Conservation (phyloP, 2,329 filamentous ascomycete species). For the Pseudocercospora musae region DNA sequence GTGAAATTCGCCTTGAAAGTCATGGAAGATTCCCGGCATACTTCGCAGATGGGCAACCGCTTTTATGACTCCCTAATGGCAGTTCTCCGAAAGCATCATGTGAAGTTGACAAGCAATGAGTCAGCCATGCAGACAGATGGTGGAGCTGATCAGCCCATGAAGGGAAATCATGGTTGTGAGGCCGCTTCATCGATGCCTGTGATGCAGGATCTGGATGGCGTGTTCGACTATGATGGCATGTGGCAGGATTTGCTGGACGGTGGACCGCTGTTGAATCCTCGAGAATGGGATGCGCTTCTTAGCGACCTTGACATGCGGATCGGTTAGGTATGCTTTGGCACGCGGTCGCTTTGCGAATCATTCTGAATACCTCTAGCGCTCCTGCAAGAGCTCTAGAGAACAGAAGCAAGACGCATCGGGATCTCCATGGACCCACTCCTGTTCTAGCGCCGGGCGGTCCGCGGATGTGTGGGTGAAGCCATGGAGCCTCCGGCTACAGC, state of each 20-base stretch:
- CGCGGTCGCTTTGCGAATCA: background rate
- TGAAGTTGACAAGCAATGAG: conserved; percentile 16
- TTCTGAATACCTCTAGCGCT: background rate
- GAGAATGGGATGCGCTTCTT: conserved; percentile 24
- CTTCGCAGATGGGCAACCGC: conserved; percentile 17
- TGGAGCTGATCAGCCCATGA: background rate
- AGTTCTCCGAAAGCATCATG: conserved; percentile 26
- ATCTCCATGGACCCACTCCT: background rate
- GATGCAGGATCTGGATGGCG: background rate
- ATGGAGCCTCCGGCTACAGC: background rate
- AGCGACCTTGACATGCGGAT: conserved; percentile 22
- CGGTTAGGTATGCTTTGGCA: background rate
- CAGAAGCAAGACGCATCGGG: background rate
- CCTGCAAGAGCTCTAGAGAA: background rate
- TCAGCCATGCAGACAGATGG: background rate
- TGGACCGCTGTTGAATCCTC: conserved; percentile 15
- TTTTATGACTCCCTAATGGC: conserved; percentile 26
- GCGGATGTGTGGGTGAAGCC: background rate
- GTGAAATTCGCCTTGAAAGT: conserved; percentile 26
- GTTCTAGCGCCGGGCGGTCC: background rate
- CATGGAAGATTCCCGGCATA: conserved; percentile 19
- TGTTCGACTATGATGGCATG: conserved; percentile 23
- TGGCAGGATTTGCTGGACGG: conserved; percentile 28
- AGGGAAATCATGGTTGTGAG: background rate
- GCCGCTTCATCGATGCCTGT: background rate